Evolutionary conservation across 371 early-diverging fungal species (phyloP).

Genomic region (Basidiobolus meristosporus): DNA sequence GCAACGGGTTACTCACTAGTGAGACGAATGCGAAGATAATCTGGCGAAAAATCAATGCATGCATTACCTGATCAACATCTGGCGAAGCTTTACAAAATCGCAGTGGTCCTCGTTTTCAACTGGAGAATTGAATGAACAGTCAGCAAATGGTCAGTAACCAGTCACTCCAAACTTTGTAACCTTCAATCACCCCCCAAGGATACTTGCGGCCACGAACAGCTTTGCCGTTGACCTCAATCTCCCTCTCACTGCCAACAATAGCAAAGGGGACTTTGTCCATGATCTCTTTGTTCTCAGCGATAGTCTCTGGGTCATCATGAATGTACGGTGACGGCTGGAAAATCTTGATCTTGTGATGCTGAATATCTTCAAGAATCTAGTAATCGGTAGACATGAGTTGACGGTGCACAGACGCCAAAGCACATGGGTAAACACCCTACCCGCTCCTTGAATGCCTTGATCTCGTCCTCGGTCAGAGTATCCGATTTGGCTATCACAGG

Average conservation of each 20-base stretch:
- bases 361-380: constrained; percentile 88
- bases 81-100: constrained; percentile 89
- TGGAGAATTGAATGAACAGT: background rate
- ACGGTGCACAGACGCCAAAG: too few relatives aligned
- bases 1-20: too few relatives aligned
- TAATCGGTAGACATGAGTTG: too few relatives aligned
- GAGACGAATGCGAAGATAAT: too few relatives aligned
- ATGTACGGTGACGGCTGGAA: constrained; percentile 82
- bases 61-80: constrained; percentile 75
- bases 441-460: constrained; percentile 77
- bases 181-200: constrained; percentile 89
- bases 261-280: constrained; percentile 91
- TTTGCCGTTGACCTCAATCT: constrained; percentile 69
- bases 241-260: constrained; percentile 86
- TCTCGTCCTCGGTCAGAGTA: constrained; percentile 89
- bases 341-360: constrained; percentile 80
- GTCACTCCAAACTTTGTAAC: background rate
- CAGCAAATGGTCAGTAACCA: background rate
- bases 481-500: constrained; percentile 99
- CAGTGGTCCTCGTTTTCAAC: constrained; percentile 80
- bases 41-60: too few relatives aligned
- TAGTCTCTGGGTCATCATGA: constrained; percentile 85
- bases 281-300: constrained; percentile 85
- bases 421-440: too few relatives aligned
- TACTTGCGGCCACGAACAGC: constrained; percentile 85